phyloP scores from a whole-genome alignment of 805 yeast species.

The Lachancea thermotolerans region DNA sequence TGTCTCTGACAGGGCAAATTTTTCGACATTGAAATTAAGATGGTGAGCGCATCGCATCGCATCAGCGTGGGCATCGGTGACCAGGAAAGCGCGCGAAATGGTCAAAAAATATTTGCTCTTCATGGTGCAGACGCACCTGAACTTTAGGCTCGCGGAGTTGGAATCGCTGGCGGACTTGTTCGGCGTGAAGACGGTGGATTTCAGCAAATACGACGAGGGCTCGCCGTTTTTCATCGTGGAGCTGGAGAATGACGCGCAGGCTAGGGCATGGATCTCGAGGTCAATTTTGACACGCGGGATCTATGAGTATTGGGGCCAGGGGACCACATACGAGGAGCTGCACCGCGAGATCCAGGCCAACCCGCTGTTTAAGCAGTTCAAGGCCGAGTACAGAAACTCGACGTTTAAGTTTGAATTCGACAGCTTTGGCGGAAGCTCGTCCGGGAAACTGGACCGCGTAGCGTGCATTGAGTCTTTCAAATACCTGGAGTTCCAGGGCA shows the following conservation, averaged over 20 bases:
- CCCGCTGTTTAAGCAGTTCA: conserved; percentile 16
- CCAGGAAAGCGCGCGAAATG: conserved; percentile 1
- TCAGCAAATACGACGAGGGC: conserved; percentile 48
- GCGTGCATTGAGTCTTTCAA: conserved; percentile 63
- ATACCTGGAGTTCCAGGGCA: conserved; percentile 69
- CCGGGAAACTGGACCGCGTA: conserved; percentile 39
- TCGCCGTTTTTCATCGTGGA: conserved; percentile 69
- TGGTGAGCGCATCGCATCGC: background rate
- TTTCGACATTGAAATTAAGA: background rate
- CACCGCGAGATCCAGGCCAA: conserved; percentile 41
- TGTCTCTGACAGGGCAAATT: background rate
- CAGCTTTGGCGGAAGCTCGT: conserved; percentile 65
- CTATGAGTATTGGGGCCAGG: conserved; percentile 78
- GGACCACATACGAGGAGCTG: conserved; percentile 45
- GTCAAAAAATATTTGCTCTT: conserved; percentile 56
- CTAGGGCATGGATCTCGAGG: conserved; percentile 54
- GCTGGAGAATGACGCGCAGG: conserved; percentile 60
- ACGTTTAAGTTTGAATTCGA: conserved; percentile 78
- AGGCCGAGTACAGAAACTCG: conserved; percentile 32
- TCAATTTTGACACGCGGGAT: conserved; percentile 67
- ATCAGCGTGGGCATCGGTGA: background rate
- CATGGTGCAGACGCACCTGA: conserved; percentile 77
- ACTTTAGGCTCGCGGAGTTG: conserved; percentile 75
- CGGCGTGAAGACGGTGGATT: conserved; percentile 46
- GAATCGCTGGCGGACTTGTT: conserved; percentile 72